Evolutionary conservation across 78 protist genomes (phyloP).

Genomic region (Anaeramoeba flamelloides): DNA sequence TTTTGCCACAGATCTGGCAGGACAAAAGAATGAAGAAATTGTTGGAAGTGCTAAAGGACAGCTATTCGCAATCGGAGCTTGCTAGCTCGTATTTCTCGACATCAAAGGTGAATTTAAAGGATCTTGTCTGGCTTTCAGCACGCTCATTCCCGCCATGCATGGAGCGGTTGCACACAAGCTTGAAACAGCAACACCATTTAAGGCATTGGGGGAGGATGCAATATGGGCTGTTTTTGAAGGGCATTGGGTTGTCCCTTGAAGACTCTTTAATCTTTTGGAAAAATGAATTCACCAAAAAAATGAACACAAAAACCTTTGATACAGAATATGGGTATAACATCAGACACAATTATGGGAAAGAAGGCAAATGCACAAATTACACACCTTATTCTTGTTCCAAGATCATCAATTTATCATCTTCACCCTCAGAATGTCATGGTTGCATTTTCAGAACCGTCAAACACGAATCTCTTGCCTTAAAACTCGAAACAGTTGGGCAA

Average conservation of each 20-base stretch:
- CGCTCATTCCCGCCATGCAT: constrained; percentile 73
- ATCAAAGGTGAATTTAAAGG: too few relatives aligned
- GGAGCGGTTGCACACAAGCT: constrained; percentile 32
- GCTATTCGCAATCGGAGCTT: too few relatives aligned
- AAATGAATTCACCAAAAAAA: constrained; percentile 27
- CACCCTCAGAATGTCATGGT: neutral
- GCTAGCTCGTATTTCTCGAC: too few relatives aligned
- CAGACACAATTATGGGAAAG: constrained; percentile 68
- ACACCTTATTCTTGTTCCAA: constrained; percentile 21
- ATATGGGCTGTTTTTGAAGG: constrained; percentile 52
- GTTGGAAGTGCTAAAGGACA: too few relatives aligned
- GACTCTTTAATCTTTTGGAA: constrained; percentile 62
- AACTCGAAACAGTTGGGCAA: too few relatives aligned
- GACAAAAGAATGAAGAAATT: too few relatives aligned
- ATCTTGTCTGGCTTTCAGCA: too few relatives aligned
- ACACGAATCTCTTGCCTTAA: too few relatives aligned
- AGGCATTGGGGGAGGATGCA: constrained; percentile 60
- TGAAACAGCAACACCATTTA: constrained; percentile 26
- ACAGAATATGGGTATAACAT: constrained; percentile 48
- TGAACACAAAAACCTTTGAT: constrained; percentile 46
- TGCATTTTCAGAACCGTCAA: too few relatives aligned
- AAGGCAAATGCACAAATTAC: constrained; percentile 52
- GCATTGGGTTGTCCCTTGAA: constrained; percentile 42
- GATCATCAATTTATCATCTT: neutral
- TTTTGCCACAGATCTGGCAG: too few relatives aligned